phyloP scores from a whole-genome alignment of 495 filamentous ascomycete species.

The Glonium stellatum region DNA sequence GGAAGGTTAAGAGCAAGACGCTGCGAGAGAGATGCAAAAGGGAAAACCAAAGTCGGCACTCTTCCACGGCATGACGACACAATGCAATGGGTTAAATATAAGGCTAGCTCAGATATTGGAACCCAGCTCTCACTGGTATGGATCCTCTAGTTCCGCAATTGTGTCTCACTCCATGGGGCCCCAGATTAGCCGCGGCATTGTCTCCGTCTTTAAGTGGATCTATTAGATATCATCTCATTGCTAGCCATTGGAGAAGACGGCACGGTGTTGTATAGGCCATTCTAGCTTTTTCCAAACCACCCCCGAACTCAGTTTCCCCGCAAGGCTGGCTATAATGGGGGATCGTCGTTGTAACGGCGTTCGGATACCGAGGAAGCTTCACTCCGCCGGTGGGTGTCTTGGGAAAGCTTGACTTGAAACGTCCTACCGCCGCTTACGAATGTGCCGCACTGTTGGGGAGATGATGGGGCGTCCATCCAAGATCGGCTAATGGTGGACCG shows the following conservation, averaged over 20 bases:
- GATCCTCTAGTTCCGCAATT: not conserved
- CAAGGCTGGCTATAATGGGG: not conserved
- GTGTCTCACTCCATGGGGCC: not conserved
- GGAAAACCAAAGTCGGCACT: not conserved
- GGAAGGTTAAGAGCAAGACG: not conserved
- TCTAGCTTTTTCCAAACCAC: not conserved
- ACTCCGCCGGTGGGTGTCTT: not conserved
- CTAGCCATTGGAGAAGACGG: no score
- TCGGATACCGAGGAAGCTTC: not conserved
- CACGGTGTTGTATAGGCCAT: no score
- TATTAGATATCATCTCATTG: not conserved
- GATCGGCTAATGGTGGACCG: no score
- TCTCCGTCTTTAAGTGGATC: not conserved
- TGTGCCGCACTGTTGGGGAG: not conserved
- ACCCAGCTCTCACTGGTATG: not conserved
- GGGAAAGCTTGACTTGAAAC: not conserved
- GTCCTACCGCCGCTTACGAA: not conserved
- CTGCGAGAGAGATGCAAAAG: not conserved
- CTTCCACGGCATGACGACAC: not conserved
- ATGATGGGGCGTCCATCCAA: no score
- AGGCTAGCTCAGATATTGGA: not conserved
- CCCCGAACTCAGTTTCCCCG: not conserved
- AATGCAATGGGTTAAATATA: not conserved
- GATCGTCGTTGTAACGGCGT: not conserved
- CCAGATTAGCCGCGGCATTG: not conserved